A percentile compares a stretch with the other conserved stretches of the same genome.
phyloP scores from a whole-genome alignment of 306 rosid genomes.

The Betula pendula region DNA sequence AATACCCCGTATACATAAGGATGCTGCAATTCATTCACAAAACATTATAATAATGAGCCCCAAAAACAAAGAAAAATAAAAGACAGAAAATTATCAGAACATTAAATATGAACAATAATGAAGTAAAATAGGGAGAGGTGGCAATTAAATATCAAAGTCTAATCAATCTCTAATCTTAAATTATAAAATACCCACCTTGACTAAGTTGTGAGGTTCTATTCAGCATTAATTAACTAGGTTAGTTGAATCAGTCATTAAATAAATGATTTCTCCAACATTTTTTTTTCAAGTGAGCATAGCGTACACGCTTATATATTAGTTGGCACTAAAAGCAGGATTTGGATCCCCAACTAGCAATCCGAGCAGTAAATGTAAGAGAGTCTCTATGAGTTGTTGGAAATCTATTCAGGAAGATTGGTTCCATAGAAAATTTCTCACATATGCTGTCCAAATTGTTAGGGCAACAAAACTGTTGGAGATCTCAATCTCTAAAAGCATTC shows the following conservation, averaged over 20 bases:
- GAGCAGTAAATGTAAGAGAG: too few relatives aligned
- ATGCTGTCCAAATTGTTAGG: too few relatives aligned
- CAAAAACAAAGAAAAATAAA: not conserved
- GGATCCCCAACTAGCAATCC: too few relatives aligned
- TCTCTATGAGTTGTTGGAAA: too few relatives aligned
- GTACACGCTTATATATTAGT: too few relatives aligned
- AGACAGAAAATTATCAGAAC: not conserved
- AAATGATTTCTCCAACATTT: too few relatives aligned
- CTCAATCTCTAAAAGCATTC: too few relatives aligned
- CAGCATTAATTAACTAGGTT: not conserved
- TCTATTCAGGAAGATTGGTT: too few relatives aligned
- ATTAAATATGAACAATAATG: not conserved
- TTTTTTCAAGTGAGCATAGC: too few relatives aligned
- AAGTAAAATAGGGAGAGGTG: not conserved
- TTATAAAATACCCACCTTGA: not conserved
- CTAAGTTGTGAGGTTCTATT: not conserved
- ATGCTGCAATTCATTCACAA: conserved; percentile 38
- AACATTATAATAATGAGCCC: not conserved
- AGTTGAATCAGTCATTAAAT: not conserved
- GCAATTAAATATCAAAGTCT: not conserved
- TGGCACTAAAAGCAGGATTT: too few relatives aligned
- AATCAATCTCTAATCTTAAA: not conserved
- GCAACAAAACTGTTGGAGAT: too few relatives aligned
- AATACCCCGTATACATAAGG: conserved; percentile 60
- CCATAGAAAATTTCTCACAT: too few relatives aligned